Conservation (phyloP, 345 rosid genomes). For the Corchorus olitorius region DNA sequence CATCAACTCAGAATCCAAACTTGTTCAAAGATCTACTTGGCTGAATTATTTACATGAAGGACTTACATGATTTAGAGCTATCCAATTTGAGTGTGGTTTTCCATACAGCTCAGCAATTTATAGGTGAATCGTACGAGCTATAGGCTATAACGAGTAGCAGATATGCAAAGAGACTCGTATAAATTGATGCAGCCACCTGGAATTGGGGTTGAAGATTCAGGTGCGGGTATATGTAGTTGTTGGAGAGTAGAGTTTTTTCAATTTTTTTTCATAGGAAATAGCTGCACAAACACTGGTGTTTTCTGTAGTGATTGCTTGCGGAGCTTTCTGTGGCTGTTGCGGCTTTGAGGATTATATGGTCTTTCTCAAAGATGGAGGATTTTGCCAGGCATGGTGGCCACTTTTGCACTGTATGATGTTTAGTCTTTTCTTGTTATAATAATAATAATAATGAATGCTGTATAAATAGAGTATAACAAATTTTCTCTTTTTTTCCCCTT, state of each 20-base stretch:
- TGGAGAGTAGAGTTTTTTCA: not conserved
- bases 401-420: not conserved
- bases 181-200: conserved; percentile 11
- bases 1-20: conserved; percentile 83
- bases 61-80: not conserved
- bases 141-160: not conserved
- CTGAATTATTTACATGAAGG: conserved; percentile 28
- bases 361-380: not conserved
- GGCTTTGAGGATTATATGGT: no score
- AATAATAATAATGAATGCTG: conserved; percentile 3
- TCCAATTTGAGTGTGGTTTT: conserved; percentile 5
- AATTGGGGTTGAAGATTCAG: not conserved
- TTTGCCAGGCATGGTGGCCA: not conserved
- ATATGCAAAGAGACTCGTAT: not conserved
- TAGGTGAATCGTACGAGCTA: not conserved
- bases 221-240: conserved; percentile 19
- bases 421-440: conserved; percentile 24
- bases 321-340: not conserved
- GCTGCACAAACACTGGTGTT: conserved; percentile 4
- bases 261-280: conserved; percentile 17
- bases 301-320: not conserved
- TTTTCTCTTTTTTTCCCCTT: not conserved
- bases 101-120: not conserved
- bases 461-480: conserved; percentile 2
- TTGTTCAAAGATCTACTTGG: conserved; percentile 84